Evolutionary conservation across 345 rosid genomes (phyloP).

Genomic region (Anastatica hierochuntica): DNA sequence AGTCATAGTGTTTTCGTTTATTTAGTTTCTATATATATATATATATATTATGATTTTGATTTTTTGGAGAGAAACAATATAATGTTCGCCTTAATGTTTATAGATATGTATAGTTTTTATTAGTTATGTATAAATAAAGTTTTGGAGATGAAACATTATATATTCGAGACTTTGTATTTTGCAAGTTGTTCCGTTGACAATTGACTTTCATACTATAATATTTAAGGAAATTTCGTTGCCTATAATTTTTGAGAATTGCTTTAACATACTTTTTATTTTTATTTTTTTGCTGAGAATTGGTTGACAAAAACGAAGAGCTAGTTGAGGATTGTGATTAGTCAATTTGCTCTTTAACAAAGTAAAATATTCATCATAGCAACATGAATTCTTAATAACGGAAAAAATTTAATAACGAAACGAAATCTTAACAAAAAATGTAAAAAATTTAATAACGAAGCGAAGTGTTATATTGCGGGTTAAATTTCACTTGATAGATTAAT

Average conservation of each 20-base stretch:
- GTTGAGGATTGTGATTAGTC: not conserved
- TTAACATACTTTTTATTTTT: too few species aligned
- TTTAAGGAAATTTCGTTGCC: not conserved
- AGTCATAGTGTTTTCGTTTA: conserved; percentile 1
- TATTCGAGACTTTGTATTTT: conserved; percentile 12
- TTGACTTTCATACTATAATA: not conserved
- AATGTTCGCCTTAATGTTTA: not conserved
- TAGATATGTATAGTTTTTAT: not conserved
- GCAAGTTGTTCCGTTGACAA: not conserved
- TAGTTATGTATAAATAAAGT: too few species aligned
- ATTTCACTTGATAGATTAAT: too few species aligned
- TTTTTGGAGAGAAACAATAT: not conserved
- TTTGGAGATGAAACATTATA: too few species aligned
- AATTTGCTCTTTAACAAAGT: too few species aligned
- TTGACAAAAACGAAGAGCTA: not conserved
- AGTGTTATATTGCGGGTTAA: too few species aligned
- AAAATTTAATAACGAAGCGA: too few species aligned
- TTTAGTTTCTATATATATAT: not conserved
- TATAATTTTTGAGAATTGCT: too few species aligned
- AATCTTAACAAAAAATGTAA: too few species aligned
- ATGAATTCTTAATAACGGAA: too few species aligned
- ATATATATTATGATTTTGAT: not conserved
- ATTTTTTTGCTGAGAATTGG: not conserved
- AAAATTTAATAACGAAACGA: too few species aligned
- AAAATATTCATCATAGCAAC: too few species aligned